Evolutionary conservation across 225 moss, liverwort and hornwort genomes (phyloP), one percentile per base, ranked within the genome.

Genomic region (Physcomitrium patens): DNA sequence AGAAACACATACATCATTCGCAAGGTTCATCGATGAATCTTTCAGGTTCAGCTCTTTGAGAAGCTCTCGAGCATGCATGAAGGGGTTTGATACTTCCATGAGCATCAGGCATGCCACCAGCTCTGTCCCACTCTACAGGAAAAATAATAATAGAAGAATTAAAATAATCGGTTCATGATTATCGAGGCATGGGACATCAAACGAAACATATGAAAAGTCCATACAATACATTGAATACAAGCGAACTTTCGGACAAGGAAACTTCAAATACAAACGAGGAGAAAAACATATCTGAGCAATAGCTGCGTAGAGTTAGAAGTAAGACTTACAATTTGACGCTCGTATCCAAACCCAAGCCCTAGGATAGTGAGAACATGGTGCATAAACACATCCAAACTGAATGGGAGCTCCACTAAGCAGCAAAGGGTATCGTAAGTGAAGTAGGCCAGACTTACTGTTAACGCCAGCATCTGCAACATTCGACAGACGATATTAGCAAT

Each of bases 31-130:
- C 17, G 87, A 13, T 26, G 90, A 83, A 20, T 99, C 90, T 69
- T 83, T 90, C 59, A 99, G 52, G 3, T 86, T 84, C 41, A 92
- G 79, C 84, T 95, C 93, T 84, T 95, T 99, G 64, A 99, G 60
- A 44, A 99, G 80, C 83, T 90, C 93, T 76, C 99, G 94, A 50
- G 82, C 86, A 73, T 99, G 99, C 99, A 99, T 99, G 83, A 88
- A 99, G 71, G 99, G 99, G 69, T 99, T 99, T 19, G 99, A 99
- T 19, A 93, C 89, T 71, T 99, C 99, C 99, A 99, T 99, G 76
- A 99, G 83, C 88, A 87, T 83, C 56, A 99, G 82, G 78, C 99
- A 99, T 37, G 90, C 95, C 77, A 95, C 86, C 76, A 99, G 84
- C 86, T 99, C 99, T 79, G 99, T 80, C 76, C 86, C 99, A 85